phyloP scores from a whole-genome alignment of 495 filamentous ascomycete genomes.

The Tuber borchii region DNA sequence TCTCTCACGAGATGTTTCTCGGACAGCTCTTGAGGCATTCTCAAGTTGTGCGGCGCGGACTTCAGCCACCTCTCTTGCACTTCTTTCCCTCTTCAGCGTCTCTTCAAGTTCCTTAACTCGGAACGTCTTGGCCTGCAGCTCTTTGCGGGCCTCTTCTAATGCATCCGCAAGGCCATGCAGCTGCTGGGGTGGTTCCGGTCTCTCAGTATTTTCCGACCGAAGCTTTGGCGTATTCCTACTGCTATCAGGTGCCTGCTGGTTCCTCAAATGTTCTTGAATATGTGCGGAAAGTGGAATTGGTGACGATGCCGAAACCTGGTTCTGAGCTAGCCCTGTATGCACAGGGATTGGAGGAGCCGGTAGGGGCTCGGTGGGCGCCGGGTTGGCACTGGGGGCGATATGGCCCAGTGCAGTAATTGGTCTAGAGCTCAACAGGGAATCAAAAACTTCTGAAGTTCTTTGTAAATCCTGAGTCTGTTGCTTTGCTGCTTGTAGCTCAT shows the following conservation, averaged over 20 bases:
- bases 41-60: slow-evolving; percentile 68
- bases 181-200: slow-evolving; percentile 80
- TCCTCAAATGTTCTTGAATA: slow-evolving; percentile 43
- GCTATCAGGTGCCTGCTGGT: slow-evolving; percentile 41
- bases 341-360: slow-evolving; percentile 47
- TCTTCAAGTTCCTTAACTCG: slow-evolving; percentile 76
- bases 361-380: slow-evolving; percentile 45
- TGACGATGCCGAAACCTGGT: not conserved
- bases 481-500: slow-evolving; percentile 78
- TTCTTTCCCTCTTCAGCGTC: slow-evolving; percentile 67
- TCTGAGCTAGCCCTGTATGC: not conserved
- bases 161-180: slow-evolving; percentile 75
- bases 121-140: slow-evolving; percentile 69
- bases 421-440: slow-evolving; percentile 63
- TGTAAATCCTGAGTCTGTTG: slow-evolving; percentile 79
- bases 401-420: slow-evolving; percentile 54
- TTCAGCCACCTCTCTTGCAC: slow-evolving; percentile 76
- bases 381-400: slow-evolving; percentile 43
- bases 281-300: not conserved
- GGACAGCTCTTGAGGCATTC: slow-evolving; percentile 31
- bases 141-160: slow-evolving; percentile 69
- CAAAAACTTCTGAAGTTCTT: slow-evolving; percentile 73
- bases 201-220: slow-evolving; percentile 32
- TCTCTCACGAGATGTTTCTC: slow-evolving; percentile 40
- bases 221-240: slow-evolving; percentile 38